Percentiles rank a stretch among this genome's conserved stretches.
These are phyloP conservation scores for Microbotryomycetes sp. DNA, from an alignment of 1,284 basidiomycete genomes.

Conservation along the genomic window DNA sequence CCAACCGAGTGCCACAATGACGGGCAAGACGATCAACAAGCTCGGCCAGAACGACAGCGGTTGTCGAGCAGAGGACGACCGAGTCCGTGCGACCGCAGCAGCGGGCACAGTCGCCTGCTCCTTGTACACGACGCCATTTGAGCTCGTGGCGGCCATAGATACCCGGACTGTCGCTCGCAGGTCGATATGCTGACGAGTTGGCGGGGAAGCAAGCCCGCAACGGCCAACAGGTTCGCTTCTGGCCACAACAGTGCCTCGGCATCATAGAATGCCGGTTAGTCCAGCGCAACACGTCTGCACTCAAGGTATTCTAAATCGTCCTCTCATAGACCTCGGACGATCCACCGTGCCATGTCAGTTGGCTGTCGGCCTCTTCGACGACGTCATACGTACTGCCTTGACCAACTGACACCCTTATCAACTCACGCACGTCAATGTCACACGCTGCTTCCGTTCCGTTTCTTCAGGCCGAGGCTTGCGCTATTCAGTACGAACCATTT, in stretches of 20 bases:
- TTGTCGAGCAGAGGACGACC: too few species aligned
- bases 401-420: neutral
- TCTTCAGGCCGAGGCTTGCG: slow-evolving; percentile 22
- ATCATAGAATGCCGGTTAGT: neutral
- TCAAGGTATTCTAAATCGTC: too few species aligned
- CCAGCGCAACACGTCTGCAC: too few species aligned
- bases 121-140: neutral
- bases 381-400: neutral
- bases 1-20: slow-evolving; percentile 6
- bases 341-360: slow-evolving; percentile 12
- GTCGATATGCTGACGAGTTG: too few species aligned
- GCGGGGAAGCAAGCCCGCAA: too few species aligned
- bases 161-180: too few species aligned
- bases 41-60: neutral
- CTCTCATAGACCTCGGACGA: neutral
- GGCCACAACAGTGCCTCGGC: too few species aligned
- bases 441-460: neutral
- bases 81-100: neutral
- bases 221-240: too few species aligned
- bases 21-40: slow-evolving; percentile 9
- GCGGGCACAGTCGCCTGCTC: neutral
- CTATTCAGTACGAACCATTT: too few species aligned
- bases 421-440: neutral
- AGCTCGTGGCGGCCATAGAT: neutral
- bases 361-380: neutral